Conservation (phyloP, 225 moss, liverwort and hornwort species). For the Takakia lepidozioides region DNA sequence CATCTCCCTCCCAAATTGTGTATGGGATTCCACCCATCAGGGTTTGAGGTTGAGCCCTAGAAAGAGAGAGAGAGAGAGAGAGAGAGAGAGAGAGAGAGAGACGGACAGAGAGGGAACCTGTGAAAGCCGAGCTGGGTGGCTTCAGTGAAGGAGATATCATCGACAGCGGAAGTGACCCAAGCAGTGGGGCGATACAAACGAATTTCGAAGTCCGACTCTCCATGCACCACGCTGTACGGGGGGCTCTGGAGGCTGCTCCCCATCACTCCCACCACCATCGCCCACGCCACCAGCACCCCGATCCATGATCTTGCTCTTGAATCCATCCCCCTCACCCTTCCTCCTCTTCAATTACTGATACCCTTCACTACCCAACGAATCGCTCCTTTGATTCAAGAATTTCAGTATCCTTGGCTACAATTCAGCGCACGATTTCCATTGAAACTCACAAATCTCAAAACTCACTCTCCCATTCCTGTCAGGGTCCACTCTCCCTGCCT, state of each 20-base stretch:
- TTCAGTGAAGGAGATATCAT: conserved; percentile 50
- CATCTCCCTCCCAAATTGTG: too few relatives aligned
- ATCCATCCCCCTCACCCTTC: too few relatives aligned
- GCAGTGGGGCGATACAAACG: conserved; percentile 42
- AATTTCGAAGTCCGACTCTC: conserved; percentile 51
- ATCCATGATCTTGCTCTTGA: conserved; percentile 9
- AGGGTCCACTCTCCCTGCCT: too few relatives aligned
- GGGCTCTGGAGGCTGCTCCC: conserved; percentile 21
- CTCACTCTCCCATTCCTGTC: too few relatives aligned
- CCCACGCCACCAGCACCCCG: conserved; percentile 24
- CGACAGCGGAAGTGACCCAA: conserved; percentile 44
- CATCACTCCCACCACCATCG: conserved; percentile 12
- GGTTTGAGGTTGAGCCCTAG: too few relatives aligned
- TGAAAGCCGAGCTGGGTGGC: conserved; percentile 61
- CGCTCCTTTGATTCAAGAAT: too few relatives aligned
- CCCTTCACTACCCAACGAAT: too few relatives aligned
- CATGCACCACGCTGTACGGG: conserved; percentile 41
- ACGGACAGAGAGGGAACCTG: conserved; percentile 33
- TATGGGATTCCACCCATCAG: too few relatives aligned
- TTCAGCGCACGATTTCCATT: too few relatives aligned
- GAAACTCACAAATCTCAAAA: too few relatives aligned
- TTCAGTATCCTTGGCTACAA: too few relatives aligned
- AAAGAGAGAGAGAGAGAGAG: not conserved
- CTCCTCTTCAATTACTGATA: too few relatives aligned
- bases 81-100: not conserved